A percentile compares a stretch with the other conserved stretches of the same genome.
Evolutionary conservation across 2,329 filamentous ascomycete genomes (phyloP).

Genomic region (Bertia moriformis): DNA sequence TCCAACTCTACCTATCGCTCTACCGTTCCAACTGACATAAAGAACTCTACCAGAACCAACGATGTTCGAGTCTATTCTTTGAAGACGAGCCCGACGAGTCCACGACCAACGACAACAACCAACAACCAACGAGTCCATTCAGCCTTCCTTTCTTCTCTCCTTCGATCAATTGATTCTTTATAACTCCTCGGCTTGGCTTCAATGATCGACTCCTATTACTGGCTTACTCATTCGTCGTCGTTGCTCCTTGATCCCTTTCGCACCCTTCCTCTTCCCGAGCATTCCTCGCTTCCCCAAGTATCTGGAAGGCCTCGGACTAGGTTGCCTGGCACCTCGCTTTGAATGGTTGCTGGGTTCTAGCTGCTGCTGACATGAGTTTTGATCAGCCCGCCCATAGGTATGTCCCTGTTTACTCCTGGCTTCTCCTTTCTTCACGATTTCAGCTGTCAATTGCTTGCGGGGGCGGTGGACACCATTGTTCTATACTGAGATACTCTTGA

Average conservation of each 20-base stretch:
- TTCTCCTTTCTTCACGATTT: conserved; percentile 3
- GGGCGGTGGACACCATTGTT: no score
- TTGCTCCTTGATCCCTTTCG: conserved; percentile 13
- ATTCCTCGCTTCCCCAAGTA: conserved; percentile 2
- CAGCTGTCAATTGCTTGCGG: no score
- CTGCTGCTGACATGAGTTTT: conserved; percentile 26
- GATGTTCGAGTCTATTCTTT: no score
- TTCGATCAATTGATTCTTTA: no score
- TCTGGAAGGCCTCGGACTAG: conserved; percentile 9
- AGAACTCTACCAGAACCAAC: no score
- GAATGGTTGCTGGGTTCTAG: conserved; percentile 18
- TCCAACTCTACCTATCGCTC: no score
- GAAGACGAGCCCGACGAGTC: no score
- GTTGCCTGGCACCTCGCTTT: conserved; percentile 18
- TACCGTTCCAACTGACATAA: no score
- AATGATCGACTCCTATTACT: conserved; percentile 10
- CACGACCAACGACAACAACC: no score
- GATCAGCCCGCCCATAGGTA: conserved; percentile 27
- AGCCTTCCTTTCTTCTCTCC: no score
- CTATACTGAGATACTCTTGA: no score
- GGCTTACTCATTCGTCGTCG: conserved; percentile 8
- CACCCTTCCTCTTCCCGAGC: conserved; percentile 3
- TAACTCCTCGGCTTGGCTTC: conserved; percentile 11
- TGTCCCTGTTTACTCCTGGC: conserved; percentile 8
- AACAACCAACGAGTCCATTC: no score